phyloP scores from a whole-genome alignment of 371 early-diverging fungal species.

The Neoconidiobolus thromboides region DNA sequence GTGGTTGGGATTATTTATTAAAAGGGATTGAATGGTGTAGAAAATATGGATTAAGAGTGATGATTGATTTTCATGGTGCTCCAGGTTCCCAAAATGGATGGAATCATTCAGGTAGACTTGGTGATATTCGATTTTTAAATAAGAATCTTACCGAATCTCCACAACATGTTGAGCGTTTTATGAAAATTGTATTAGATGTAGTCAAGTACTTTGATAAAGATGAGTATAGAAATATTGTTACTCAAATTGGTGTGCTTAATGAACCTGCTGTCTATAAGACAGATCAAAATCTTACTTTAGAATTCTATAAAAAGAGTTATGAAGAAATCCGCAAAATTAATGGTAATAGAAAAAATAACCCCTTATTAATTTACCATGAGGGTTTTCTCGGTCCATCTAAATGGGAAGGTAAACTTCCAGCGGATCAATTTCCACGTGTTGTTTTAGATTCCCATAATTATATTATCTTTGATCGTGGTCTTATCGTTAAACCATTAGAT shows the following conservation, averaged over 20 bases:
- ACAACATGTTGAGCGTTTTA: constrained; percentile 10
- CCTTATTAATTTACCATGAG: constrained; percentile 13
- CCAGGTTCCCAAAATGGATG: constrained; percentile 40
- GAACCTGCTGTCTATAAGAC: constrained; percentile 14
- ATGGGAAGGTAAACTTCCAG: constrained; percentile 12
- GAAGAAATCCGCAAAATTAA: neutral
- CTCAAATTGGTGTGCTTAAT: constrained; percentile 30
- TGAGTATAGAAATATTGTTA: constrained; percentile 22
- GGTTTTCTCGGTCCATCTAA: constrained; percentile 13
- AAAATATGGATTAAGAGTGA: constrained; percentile 28
- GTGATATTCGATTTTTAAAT: constrained; percentile 5
- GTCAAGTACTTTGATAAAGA: constrained; percentile 13
- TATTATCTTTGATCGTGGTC: neutral
- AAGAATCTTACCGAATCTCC: constrained; percentile 7
- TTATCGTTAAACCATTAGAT: neutral
- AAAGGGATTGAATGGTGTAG: constrained; percentile 26
- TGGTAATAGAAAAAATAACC: neutral
- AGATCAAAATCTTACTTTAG: constrained; percentile 1
- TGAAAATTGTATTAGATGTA: constrained; percentile 7
- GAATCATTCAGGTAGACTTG: constrained; percentile 21
- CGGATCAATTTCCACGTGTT: constrained; percentile 9
- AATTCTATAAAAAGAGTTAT: constrained; percentile 13
- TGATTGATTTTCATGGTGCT: constrained; percentile 37
- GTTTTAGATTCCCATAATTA: neutral
- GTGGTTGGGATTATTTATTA: constrained; percentile 17